Base-by-base conservation (phyloP, 371 early-diverging fungal species). In the Zychaea mexicana region DNA sequence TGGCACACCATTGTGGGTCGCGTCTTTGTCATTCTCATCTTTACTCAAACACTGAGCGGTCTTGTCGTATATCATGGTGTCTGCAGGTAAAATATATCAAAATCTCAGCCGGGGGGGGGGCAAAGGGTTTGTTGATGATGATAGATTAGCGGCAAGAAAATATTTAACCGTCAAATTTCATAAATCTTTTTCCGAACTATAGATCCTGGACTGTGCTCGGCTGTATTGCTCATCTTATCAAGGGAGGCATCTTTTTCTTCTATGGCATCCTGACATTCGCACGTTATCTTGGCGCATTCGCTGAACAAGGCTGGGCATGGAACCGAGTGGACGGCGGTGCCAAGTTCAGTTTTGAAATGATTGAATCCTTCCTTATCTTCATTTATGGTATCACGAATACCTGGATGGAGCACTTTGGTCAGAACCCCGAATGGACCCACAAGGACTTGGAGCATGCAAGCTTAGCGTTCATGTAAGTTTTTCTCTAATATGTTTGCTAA, bases 391-490 rank as follows among this genome's bases (percentile, higher is more conserved):
- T 86, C 52, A 81, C 85, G 53, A 88, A 88, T 61, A 86, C 88
- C 2, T 88, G 86, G 76, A 77, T 86, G 70, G 88, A 88, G 60
- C 88, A 88, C 62, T 80, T 88, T 74, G 77, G 79, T 66, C 64
- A 85, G 70, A 64, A 71, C 59, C 65, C 66, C 3, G 58, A 47
- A 27, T 88, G 88, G 88, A 82, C 78, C 4, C 88, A 88, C 65
- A 88, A 88, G 65, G 88, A 88, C 59, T 68, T 88, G 53, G 86
- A 88, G 56, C 87, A 88, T 62, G 86, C 88, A 6, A 82, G 83
- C 61, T 65, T 88, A 30, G 88, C 86, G 15, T 85, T 88, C 57
- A 84, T 88, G 81, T 61, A 52, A 61, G 61, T 31, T 19, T 42
- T 17, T 42, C 7, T 42, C n/a, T n/a, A n/a, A n/a, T n/a, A n/a